Evolutionary conservation across 2,329 filamentous ascomycete genomes (phyloP).

Genomic region (Lecanoromycetidae sp.): DNA sequence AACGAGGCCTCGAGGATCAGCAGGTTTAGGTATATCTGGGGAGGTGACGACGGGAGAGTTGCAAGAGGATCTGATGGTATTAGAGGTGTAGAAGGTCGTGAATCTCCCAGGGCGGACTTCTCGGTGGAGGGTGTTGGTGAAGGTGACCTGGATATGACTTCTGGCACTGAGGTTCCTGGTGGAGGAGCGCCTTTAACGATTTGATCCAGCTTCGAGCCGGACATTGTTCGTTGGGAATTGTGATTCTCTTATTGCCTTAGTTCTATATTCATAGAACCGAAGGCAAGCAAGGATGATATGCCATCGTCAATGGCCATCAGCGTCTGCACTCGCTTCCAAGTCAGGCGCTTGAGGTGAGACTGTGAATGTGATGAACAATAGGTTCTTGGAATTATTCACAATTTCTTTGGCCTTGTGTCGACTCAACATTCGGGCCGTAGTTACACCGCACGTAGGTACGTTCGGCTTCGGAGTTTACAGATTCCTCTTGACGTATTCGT

Average conservation of each 20-base stretch:
- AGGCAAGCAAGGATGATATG: too few relatives aligned
- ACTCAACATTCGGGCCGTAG: too few relatives aligned
- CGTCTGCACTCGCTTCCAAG: too few relatives aligned
- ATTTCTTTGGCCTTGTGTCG: too few relatives aligned
- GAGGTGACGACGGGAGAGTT: conserved; percentile 75
- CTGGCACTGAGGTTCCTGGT: conserved; percentile 40
- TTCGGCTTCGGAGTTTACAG: too few relatives aligned
- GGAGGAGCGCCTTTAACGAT: conserved; percentile 81
- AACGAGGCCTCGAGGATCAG: conserved; percentile 91
- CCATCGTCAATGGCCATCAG: too few relatives aligned
- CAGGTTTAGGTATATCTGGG: conserved; percentile 96
- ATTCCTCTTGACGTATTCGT: too few relatives aligned
- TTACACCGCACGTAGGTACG: too few relatives aligned
- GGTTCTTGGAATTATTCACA: too few relatives aligned
- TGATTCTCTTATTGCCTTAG: not conserved
- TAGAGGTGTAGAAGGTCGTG: conserved; percentile 34
- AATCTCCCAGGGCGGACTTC: conserved; percentile 22
- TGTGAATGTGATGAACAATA: too few relatives aligned
- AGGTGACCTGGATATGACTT: conserved; percentile 18
- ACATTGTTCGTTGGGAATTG: conserved; percentile 36
- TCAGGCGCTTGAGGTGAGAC: too few relatives aligned
- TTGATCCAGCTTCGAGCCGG: conserved; percentile 60
- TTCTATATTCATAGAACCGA: not conserved
- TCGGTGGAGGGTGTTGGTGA: conserved; percentile 7
- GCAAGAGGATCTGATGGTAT: conserved; percentile 56